Evolutionary conservation across 179 eudicot genomes (phyloP).

Genomic region (Beta corolliflora): DNA sequence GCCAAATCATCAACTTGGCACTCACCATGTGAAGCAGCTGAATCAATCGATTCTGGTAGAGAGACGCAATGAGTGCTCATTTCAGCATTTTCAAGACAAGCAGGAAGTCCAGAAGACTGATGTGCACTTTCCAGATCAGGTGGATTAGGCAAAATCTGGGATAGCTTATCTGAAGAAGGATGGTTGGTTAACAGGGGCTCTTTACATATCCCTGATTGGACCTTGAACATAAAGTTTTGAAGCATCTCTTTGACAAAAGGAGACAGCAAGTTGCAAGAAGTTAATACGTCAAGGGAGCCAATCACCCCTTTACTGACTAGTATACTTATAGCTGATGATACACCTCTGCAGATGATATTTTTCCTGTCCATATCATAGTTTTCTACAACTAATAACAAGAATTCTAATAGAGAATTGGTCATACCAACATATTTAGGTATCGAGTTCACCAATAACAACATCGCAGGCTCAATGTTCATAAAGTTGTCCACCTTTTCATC

Average conservation of each 20-base stretch:
- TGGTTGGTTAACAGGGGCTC: constrained; percentile 22
- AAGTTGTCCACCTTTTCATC: constrained; percentile 65
- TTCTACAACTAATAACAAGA: constrained; percentile 60
- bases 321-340: constrained; percentile 49
- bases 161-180: neutral
- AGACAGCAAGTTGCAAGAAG: constrained; percentile 49
- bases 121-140: constrained; percentile 17
- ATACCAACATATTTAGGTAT: constrained; percentile 63
- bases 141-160: constrained; percentile 18
- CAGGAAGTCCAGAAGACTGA: constrained; percentile 13
- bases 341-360: constrained; percentile 45
- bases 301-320: constrained; percentile 67
- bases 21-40: constrained; percentile 17
- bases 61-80: neutral
- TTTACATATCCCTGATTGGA: constrained; percentile 15
- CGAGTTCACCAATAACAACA: constrained; percentile 75
- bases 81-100: constrained; percentile 24
- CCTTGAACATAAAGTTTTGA: constrained; percentile 38
- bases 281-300: constrained; percentile 59
- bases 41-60: constrained; percentile 12
- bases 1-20: constrained; percentile 18
- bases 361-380: constrained; percentile 73
- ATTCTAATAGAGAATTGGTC: constrained; percentile 74
- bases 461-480: constrained; percentile 87
- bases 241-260: constrained; percentile 62